These are phyloP conservation scores for Mycena alexandri DNA, from an alignment of 768 basidiomycete species.

Conservation along the genomic window DNA sequence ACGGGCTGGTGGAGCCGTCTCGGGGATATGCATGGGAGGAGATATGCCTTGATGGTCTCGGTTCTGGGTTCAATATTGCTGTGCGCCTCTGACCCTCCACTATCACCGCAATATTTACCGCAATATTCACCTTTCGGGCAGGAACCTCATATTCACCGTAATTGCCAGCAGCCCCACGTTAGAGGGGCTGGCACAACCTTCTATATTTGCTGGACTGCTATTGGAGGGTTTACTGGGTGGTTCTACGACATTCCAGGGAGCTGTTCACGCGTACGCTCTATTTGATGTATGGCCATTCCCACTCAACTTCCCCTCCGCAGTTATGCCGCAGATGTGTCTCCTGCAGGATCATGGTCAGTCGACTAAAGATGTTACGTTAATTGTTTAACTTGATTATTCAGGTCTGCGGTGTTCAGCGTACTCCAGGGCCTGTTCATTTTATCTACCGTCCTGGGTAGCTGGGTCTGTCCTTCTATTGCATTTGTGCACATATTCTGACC, in stretches of 20 bases:
- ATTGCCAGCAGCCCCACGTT: slow-evolving; percentile 23
- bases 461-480: slow-evolving; percentile 8
- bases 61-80: slow-evolving; percentile 31
- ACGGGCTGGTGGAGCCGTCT: slow-evolving; percentile 35
- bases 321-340: slow-evolving; percentile 34
- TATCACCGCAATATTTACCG: too few species aligned
- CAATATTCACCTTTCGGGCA: slow-evolving; percentile 2
- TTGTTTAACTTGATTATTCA: slow-evolving; percentile 2
- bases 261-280: slow-evolving; percentile 29
- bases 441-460: slow-evolving; percentile 27
- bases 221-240: slow-evolving; percentile 34
- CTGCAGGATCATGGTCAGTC: slow-evolving; percentile 34
- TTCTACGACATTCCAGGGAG: slow-evolving; percentile 27
- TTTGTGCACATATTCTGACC: not conserved
- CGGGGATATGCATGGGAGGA: slow-evolving; percentile 32
- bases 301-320: slow-evolving; percentile 13
- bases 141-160: slow-evolving; percentile 27
- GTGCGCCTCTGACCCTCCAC: slow-evolving; percentile 8
- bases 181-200: slow-evolving; percentile 26
- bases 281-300: not conserved
- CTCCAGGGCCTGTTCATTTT: slow-evolving; percentile 32
- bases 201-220: slow-evolving; percentile 22
- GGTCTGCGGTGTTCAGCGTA: slow-evolving; percentile 32
- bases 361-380: too few species aligned
- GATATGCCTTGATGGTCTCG: slow-evolving; percentile 30